These are phyloP conservation scores for Albatrellus ellisii DNA, from an alignment of 768 basidiomycete genomes.

Conservation along the genomic window DNA sequence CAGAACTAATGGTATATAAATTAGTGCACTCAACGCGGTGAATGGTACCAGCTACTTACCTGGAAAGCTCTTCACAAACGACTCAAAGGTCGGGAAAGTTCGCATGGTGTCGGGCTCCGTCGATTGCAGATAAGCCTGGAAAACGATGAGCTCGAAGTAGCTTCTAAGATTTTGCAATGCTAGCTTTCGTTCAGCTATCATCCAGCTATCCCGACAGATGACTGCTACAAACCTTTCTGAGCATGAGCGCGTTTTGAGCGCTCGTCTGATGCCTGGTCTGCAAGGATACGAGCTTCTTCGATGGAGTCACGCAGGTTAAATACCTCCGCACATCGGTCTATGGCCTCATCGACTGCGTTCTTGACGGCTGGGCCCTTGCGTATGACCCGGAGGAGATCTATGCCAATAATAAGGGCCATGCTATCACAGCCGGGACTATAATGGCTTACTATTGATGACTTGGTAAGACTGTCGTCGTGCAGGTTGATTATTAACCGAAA, in stretches of 20 bases:
- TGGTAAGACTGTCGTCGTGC: slow-evolving; percentile 55
- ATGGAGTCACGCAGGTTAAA: slow-evolving; percentile 83
- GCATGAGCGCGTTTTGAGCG: slow-evolving; percentile 50
- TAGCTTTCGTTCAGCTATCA: slow-evolving; percentile 17
- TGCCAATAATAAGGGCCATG: slow-evolving; percentile 4
- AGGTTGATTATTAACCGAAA: slow-evolving; percentile 13
- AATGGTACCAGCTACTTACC: slow-evolving; percentile 43
- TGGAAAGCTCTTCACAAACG: slow-evolving; percentile 73
- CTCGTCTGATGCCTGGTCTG: slow-evolving; percentile 68
- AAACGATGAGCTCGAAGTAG: slow-evolving; percentile 78
- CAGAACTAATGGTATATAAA: slow-evolving; percentile 44
- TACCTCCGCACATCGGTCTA: slow-evolving; percentile 75
- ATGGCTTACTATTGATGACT: slow-evolving; percentile 70
- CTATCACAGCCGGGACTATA: slow-evolving; percentile 2
- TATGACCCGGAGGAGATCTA: slow-evolving; percentile 76
- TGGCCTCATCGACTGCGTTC: slow-evolving; percentile 70
- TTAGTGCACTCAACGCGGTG: slow-evolving; percentile 54
- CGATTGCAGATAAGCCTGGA: slow-evolving; percentile 82
- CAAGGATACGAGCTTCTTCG: slow-evolving; percentile 64
- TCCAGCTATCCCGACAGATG: background rate
- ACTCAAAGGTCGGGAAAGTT: slow-evolving; percentile 65
- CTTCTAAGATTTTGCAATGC: slow-evolving; percentile 72
- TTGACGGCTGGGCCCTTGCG: slow-evolving; percentile 83
- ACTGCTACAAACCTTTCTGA: slow-evolving; percentile 44
- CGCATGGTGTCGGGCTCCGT: slow-evolving; percentile 69